A percentile compares a stretch with the other conserved stretches of the same genome.
These are phyloP conservation scores for Fusarium protoensiforme DNA, from an alignment of 2,329 filamentous ascomycete genomes.

Conservation along the genomic window DNA sequence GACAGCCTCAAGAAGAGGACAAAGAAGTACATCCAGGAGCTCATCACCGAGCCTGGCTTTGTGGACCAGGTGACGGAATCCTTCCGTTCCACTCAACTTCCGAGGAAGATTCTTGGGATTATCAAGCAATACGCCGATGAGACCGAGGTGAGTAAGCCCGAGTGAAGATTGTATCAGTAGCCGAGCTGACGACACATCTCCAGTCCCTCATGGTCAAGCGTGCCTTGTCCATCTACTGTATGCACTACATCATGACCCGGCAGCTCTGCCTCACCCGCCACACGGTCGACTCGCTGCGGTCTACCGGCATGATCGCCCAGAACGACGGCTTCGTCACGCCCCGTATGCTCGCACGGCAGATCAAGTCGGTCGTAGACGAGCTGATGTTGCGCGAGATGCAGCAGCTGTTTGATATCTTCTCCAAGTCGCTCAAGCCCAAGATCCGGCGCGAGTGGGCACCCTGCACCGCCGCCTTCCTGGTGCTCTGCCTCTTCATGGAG, in stretches of 20 bases:
- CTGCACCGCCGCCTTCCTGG: constrained; percentile 66
- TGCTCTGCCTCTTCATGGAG: constrained; percentile 70
- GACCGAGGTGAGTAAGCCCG: constrained; percentile 52
- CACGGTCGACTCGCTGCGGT: constrained; percentile 54
- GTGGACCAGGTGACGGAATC: constrained; percentile 63
- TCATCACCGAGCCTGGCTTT: constrained; percentile 60
- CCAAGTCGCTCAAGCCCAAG: constrained; percentile 65
- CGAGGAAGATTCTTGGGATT: constrained; percentile 58
- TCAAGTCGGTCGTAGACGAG: constrained; percentile 68
- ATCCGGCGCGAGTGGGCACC: constrained; percentile 65
- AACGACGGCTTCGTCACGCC: constrained; percentile 60
- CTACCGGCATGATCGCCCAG: constrained; percentile 56
- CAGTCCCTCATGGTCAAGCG: constrained; percentile 63
- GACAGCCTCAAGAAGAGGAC: constrained; percentile 59
- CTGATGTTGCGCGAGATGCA: constrained; percentile 63
- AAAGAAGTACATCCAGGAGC: constrained; percentile 61
- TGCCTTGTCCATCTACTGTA: constrained; percentile 65
- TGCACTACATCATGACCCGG: constrained; percentile 67
- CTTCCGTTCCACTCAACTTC: constrained; percentile 57
- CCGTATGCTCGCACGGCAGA: constrained; percentile 65
- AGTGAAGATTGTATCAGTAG: constrained; percentile 11
- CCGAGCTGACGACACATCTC: constrained; percentile 17
- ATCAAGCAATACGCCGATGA: constrained; percentile 60
- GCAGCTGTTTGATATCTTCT: constrained; percentile 63
- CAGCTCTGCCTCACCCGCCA: constrained; percentile 63